Base-by-base conservation (phyloP, 2,329 filamentous ascomycete genomes). In the Dendrostoma leiphaemia region DNA sequence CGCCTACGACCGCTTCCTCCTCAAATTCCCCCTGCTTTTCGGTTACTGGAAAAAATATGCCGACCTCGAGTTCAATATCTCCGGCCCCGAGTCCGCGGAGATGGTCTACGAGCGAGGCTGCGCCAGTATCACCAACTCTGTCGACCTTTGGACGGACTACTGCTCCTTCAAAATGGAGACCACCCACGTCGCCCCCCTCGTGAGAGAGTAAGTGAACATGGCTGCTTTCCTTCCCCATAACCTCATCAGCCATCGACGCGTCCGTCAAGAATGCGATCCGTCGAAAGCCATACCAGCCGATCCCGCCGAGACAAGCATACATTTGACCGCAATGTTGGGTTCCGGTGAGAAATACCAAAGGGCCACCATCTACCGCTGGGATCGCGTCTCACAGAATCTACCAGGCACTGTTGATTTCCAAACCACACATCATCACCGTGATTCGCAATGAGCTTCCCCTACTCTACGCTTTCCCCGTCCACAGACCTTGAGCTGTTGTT, bases 31-130 rank as follows among this genome's bases (percentile, higher is more conserved):
- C 3, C 81, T 97, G 10, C 84, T 97, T 35, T 99, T 97, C 66
- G 94, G 93, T 49, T 99, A 97, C 76, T 99, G 94, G 94, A 97
- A 97, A 78, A 97, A 97, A 71, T 99, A 97, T 80, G 94, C 94
- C 66, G 93, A 97, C 66, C 81, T 96, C 60, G 94, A 99, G 68
- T 99, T 99, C 74, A 91, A 91, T 48, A 96, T 99, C 61, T 91
- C 91, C 4, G 94, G 94, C 17, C 95, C 94, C 5, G 94, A 99
- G 76, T 93, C 93, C 40, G 94, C 94, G 51, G 94, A 97, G 72
- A 95, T 97, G 89, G 86, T 97, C 47, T 99, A 97, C 66, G 94
- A 99, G 75, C 85, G 94, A 70, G 94, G 94, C 62, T 89, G 96
- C 65, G 91, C 92, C 40, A 94, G 91, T 73, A 91, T 97, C 66